phyloP scores from a whole-genome alignment of 176 grass and related monocot genomes.

The Carex littledalei region DNA sequence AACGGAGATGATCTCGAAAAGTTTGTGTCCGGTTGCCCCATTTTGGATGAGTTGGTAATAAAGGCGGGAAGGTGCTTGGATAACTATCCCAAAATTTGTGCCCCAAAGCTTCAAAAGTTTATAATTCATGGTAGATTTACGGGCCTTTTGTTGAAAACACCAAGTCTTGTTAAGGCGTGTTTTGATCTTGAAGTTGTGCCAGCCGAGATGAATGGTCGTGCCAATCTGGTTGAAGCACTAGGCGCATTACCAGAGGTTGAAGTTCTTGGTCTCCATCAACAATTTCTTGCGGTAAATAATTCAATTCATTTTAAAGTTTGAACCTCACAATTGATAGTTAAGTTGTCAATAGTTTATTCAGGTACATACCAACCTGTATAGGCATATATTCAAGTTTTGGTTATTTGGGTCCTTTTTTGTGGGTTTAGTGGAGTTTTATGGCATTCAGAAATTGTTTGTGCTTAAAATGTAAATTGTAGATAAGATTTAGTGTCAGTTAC shows the following conservation, averaged over 20 bases:
- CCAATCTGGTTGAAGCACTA: constrained; percentile 8
- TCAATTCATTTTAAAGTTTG: background rate
- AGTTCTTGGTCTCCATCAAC: background rate
- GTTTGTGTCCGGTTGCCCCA: constrained; percentile 11
- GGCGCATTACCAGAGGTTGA: constrained; percentile 1
- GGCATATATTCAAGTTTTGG: background rate
- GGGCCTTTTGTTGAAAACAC: background rate
- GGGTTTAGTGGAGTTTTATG: background rate
- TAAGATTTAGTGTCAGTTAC: background rate
- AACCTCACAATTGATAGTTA: background rate
- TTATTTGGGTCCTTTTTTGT: background rate
- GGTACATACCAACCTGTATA: background rate
- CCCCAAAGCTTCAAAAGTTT: constrained; percentile 1
- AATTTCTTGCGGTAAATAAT: background rate
- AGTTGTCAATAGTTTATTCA: background rate
- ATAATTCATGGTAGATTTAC: background rate
- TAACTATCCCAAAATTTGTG: background rate
- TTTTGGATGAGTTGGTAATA: background rate
- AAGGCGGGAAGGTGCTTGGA: background rate
- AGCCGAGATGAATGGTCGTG: background rate
- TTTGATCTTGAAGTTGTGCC: background rate
- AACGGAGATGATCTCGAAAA: background rate
- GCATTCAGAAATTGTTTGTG: background rate
- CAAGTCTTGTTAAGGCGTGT: constrained; percentile 11
- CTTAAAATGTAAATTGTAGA: background rate